These are phyloP conservation scores for Phanerochaete sordida DNA, from an alignment of 768 basidiomycete species.

Conservation along the genomic window DNA sequence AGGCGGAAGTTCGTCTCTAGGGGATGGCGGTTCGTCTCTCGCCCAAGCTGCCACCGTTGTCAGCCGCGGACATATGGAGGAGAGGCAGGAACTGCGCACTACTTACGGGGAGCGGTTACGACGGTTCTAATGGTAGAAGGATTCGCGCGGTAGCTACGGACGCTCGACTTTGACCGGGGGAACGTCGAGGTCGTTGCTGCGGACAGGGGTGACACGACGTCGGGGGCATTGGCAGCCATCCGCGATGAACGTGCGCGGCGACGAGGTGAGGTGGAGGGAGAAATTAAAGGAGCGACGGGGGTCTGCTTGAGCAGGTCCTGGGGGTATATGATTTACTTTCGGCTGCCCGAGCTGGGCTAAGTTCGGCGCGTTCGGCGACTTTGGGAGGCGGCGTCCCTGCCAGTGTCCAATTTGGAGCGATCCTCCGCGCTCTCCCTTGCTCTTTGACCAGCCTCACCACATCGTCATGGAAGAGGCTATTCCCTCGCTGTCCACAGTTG, in stretches of 20 bases:
- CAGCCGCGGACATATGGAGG: not conserved
- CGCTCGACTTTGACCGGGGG: constrained; percentile 23
- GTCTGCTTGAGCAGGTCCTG: not conserved
- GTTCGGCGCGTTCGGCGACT: constrained; percentile 6
- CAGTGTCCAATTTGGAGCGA: not conserved
- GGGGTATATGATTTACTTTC: constrained; percentile 2
- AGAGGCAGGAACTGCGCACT: constrained; percentile 12
- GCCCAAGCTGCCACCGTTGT: constrained; percentile 65
- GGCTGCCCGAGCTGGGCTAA: not conserved
- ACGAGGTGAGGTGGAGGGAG: constrained; percentile 12
- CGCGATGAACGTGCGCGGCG: not conserved
- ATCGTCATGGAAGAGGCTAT: constrained; percentile 57
- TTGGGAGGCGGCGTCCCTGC: not conserved
- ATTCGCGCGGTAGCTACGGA: constrained; percentile 22
- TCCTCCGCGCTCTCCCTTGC: not conserved
- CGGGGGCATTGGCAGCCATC: constrained; percentile 4
- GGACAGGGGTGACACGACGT: constrained; percentile 9
- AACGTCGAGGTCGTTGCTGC: constrained; percentile 19
- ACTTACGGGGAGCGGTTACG: constrained; percentile 67
- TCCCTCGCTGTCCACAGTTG: constrained; percentile 67
- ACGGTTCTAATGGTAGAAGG: constrained; percentile 50
- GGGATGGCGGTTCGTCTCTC: constrained; percentile 77
- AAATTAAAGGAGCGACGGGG: constrained; percentile 5
- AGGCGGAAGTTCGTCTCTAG: constrained; percentile 44
- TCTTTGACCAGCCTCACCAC: not conserved